Base-by-base conservation (phyloP, 495 filamentous ascomycete species). In the Podospora anserina region DNA sequence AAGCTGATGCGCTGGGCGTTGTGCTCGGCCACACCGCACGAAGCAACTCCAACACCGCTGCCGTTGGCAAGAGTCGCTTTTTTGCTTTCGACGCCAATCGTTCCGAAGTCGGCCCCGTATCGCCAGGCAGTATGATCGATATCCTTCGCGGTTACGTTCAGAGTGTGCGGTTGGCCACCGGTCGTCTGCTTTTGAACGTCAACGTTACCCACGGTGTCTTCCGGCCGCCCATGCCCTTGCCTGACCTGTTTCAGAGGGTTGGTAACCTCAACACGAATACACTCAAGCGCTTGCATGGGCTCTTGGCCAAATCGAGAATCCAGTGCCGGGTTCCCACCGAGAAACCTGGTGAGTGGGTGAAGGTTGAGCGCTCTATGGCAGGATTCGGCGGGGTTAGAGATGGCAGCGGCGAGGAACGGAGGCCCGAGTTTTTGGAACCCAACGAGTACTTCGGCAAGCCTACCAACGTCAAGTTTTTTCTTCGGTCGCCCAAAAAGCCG, bases 131-230 rank as follows among this genome's bases (percentile, higher is more conserved):
- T 6, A 76, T 87, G 0, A 75, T 83, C 1, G 83, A 85, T 15
- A 77, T 79, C 3, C 76, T 89, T 0, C 85, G 90, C 62, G 90
- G 90, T 0, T 92, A 85, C 70, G 90, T 90, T 68, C 81, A 88
- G 64, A 91, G 88, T 76, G 85, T 88, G 18, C 88, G 90, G 26
- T 80, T 84, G 0, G 88, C 87, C 9, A 91, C 90, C 3, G 84
- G 86, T 3, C 83, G 89, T 5, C 71, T 90, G 11, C 78, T 91
- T 0, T 75, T 91, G 4, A 91, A 92, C 64, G 83, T 86, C 39
- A 85, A 86, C 59, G 80, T 84, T 7, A 79, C 80, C 5, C 81
- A 85, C 57, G 81, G 79, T 9, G 78, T 84, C 5, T 86, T 86
- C 68, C 78, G 82, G 3, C 60, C 63, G 3, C n/a, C 63, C 1